These are phyloP conservation scores for Cordyceps cateniannulata DNA, from an alignment of 2,329 filamentous ascomycete species.

Conservation along the genomic window DNA sequence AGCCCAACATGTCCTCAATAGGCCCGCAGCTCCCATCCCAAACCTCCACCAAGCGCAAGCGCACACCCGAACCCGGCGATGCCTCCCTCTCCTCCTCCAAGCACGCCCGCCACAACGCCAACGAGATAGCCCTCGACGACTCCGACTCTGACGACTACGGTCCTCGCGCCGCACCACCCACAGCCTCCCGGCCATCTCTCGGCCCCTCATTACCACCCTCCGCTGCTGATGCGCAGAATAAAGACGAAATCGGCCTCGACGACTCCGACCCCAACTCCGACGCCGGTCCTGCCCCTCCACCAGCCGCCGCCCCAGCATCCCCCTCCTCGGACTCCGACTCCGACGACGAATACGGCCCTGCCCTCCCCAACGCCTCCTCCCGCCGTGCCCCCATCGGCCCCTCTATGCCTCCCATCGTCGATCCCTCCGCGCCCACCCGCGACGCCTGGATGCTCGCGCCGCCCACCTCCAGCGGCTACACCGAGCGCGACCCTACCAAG, in stretches of 20 bases:
- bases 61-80: conserved; percentile 34
- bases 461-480: conserved; percentile 49
- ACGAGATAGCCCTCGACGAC: conserved; percentile 42
- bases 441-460: conserved; percentile 83
- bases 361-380: conserved; percentile 38
- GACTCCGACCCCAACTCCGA: conserved; percentile 32
- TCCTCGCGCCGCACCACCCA: conserved; percentile 24
- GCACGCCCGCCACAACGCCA: conserved; percentile 35
- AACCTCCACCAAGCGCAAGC: conserved; percentile 56
- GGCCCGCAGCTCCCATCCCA: conserved; percentile 66
- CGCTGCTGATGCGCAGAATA: conserved; percentile 21
- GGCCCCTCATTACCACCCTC: conserved; percentile 19
- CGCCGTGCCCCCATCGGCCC: conserved; percentile 42
- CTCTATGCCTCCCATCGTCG: conserved; percentile 22
- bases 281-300: conserved; percentile 32
- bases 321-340: conserved; percentile 26
- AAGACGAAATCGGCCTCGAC: conserved; percentile 35
- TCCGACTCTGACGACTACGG: conserved; percentile 37
- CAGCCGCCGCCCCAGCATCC: conserved; percentile 22
- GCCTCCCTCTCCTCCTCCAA: conserved; percentile 35
- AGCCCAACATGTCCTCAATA: conserved; percentile 56
- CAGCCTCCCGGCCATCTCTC: conserved; percentile 16
- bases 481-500: conserved; percentile 74
- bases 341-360: conserved; percentile 51
- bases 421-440: conserved; percentile 46